Percentiles rank a stretch among this genome's conserved stretches.
phyloP scores from a whole-genome alignment of 2,329 filamentous ascomycete species.

The Aschersonia sp. region DNA sequence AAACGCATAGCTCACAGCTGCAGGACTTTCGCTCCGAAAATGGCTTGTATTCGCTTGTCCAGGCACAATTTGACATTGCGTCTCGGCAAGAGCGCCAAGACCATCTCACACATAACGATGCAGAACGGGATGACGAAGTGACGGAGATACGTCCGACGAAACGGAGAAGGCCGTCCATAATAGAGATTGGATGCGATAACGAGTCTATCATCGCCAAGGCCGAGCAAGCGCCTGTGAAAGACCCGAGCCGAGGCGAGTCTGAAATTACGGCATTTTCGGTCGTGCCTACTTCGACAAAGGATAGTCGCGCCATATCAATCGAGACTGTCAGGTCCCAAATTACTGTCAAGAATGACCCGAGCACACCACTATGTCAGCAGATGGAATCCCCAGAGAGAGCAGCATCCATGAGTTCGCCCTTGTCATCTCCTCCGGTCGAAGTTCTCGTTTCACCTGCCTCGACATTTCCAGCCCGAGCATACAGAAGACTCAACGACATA shows the following conservation, averaged over 20 bases:
- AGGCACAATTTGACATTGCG: constrained; percentile 48
- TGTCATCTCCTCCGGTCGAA: constrained; percentile 22
- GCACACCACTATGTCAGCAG: constrained; percentile 6
- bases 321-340: neutral
- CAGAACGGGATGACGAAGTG: constrained; percentile 8
- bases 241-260: neutral
- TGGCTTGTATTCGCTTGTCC: constrained; percentile 58
- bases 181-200: neutral
- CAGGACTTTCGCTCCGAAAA: constrained; percentile 62
- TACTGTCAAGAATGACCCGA: constrained; percentile 1
- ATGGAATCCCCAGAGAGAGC: constrained; percentile 6
- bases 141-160: constrained; percentile 14
- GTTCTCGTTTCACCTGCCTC: constrained; percentile 13
- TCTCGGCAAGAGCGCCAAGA: constrained; percentile 18
- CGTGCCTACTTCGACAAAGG: too few species aligned
- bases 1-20: constrained; percentile 5
- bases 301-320: too few species aligned
- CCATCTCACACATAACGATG: constrained; percentile 12
- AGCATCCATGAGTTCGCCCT: constrained; percentile 17
- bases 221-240: neutral
- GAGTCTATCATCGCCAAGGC: neutral
- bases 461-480: constrained; percentile 9
- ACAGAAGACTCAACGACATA: constrained; percentile 9
- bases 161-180: constrained; percentile 15
- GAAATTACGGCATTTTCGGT: too few species aligned